Percentiles rank a stretch among this genome's conserved stretches.
These are phyloP conservation scores for Trichoderma reesei DNA, from an alignment of 495 filamentous ascomycete species.

Conservation along the genomic window DNA sequence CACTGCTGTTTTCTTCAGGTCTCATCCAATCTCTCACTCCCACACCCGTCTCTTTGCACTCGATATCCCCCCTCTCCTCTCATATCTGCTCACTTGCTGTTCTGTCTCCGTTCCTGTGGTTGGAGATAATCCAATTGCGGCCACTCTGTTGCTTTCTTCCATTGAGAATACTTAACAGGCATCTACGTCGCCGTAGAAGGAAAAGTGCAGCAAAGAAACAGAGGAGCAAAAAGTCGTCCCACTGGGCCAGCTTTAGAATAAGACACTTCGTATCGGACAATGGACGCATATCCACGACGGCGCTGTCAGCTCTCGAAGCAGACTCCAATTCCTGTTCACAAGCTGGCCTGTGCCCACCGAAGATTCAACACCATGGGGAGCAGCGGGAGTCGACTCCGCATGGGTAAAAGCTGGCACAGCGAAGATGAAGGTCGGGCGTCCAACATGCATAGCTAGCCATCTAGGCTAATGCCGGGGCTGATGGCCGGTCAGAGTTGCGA, in stretches of 20 bases:
- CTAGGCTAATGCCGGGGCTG: not conserved
- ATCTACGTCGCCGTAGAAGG: no score
- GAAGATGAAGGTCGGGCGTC: not conserved
- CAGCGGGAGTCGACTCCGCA: not conserved
- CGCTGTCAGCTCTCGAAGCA: constrained; percentile 1
- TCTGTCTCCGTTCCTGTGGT: no score
- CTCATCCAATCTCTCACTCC: no score
- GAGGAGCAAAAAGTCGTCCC: not conserved
- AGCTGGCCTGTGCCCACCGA: constrained; percentile 1
- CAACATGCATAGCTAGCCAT: constrained; percentile 4
- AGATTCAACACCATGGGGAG: not conserved
- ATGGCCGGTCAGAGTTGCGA: not conserved
- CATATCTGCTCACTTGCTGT: no score
- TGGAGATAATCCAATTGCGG: no score
- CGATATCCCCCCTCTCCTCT: no score
- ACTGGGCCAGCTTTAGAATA: not conserved
- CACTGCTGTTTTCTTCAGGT: no score
- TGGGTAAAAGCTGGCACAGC: not conserved
- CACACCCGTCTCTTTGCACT: no score
- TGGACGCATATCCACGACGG: constrained; percentile 3
- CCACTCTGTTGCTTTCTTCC: no score
- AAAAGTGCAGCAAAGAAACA: not conserved
- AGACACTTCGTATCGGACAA: not conserved
- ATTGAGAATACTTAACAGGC: no score
- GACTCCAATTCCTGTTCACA: not conserved